A percentile compares a stretch with the other conserved stretches of the same genome.
phyloP scores from a whole-genome alignment of 2,329 filamentous ascomycete species.

The Penicillium polonicum region DNA sequence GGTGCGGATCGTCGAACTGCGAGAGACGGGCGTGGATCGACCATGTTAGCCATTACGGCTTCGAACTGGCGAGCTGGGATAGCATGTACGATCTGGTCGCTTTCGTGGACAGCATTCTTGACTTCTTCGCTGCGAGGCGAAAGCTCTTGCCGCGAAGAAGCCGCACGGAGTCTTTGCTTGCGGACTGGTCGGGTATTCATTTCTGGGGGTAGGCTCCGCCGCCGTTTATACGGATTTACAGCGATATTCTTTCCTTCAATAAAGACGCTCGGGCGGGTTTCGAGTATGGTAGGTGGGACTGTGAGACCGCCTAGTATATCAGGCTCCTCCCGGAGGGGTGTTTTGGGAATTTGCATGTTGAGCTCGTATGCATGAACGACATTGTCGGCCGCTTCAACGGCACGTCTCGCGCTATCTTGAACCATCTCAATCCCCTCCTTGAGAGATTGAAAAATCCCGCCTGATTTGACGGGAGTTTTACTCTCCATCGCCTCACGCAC shows the following conservation, averaged over 20 bases:
- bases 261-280: constrained; percentile 42
- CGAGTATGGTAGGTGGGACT: constrained; percentile 23
- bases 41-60: constrained; percentile 41
- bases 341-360: constrained; percentile 71
- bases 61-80: constrained; percentile 38
- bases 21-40: constrained; percentile 37
- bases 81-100: constrained; percentile 41
- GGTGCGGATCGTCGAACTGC: constrained; percentile 38
- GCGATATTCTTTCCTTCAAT: constrained; percentile 46
- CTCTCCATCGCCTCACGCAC: constrained; percentile 64
- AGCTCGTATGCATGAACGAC: constrained; percentile 74
- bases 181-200: constrained; percentile 34
- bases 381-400: constrained; percentile 72
- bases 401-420: constrained; percentile 70
- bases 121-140: constrained; percentile 43
- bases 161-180: constrained; percentile 37
- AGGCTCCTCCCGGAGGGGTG: constrained; percentile 47
- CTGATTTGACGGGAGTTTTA: constrained; percentile 51
- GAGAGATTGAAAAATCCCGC: constrained; percentile 59
- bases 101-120: constrained; percentile 44
- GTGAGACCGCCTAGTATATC: constrained; percentile 31
- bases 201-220: constrained; percentile 43
- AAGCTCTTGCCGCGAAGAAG: constrained; percentile 35
- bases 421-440: constrained; percentile 70
- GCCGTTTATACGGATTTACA: constrained; percentile 47